Evolutionary conservation across 2,329 filamentous ascomycete genomes (phyloP), one percentile per base, ranked within the genome.

Genomic region (Fusarium penzigii): DNA sequence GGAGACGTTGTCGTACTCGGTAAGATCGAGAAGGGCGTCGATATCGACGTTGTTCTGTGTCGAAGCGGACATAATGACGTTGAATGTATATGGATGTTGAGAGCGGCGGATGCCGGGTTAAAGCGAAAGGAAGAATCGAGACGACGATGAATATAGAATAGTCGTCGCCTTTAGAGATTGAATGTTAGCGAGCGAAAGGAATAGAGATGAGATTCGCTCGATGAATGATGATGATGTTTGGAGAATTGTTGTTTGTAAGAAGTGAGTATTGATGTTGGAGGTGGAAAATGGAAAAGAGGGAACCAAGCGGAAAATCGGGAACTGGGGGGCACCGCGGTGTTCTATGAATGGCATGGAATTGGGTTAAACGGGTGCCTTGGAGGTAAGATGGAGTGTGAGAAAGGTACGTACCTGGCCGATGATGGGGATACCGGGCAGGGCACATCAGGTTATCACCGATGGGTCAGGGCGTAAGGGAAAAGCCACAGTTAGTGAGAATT

Each of bases 11-110:
- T 87, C 85, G 71, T 87, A 89, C 61, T 83, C 81, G 54, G 80
- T 78, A 51, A 86, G 76, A 62, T 86, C 83, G 68, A 86, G 73
- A 43, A 86, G 73, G 32, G 79, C 78, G 62, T 87, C 84, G 61
- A 84, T 68, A 50, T 79, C 75, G 62, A 80, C 75, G 59, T 78
- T 76, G 53, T 75, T 75, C 53, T 75, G 72, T 62, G 67, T 70
- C 48, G 76, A 70, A 57, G 66, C 66, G 66, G 73, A 71, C 73
- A 75, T 75, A 46, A 53, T 66, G 55, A 41, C 42, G 53, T 39
- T 59, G 52, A 49, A 38, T 36, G n/a, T 52, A 13, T 42, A 42
- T 41, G 36, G 29, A 40, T 46, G 45, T 53, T 45, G 5, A 39
- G 42, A 47, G 52, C 49, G 55, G 52, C 55, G 48, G 53, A 20